Evolutionary conservation across 2,329 filamentous ascomycete genomes (phyloP).

Genomic region (Exserohilum rostratum): DNA sequence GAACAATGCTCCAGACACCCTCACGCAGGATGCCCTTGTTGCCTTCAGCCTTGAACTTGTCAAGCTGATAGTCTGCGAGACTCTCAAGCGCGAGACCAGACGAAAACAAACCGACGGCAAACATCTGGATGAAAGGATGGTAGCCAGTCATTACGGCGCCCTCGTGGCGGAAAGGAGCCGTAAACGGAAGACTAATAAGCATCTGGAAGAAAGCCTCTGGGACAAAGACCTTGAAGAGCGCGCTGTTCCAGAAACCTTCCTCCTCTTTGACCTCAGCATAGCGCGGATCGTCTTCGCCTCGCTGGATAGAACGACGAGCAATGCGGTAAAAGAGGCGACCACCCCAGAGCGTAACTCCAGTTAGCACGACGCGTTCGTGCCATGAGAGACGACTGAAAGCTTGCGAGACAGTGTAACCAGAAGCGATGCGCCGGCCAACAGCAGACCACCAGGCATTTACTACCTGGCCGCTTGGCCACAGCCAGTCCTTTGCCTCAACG

Average conservation of each 20-base stretch:
- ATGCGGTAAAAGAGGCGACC: slow-evolving; percentile 62
- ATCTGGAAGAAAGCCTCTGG: slow-evolving; percentile 65
- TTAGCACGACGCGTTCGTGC: slow-evolving; percentile 62
- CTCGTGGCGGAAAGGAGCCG: slow-evolving; percentile 59
- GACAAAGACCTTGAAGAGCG: slow-evolving; percentile 60
- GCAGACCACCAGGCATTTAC: slow-evolving; percentile 67
- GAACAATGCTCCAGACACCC: slow-evolving; percentile 67
- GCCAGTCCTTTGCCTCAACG: slow-evolving; percentile 66
- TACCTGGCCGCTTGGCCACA: slow-evolving; percentile 63
- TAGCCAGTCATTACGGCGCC: slow-evolving; percentile 46
- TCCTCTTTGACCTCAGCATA: slow-evolving; percentile 61
- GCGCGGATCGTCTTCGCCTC: slow-evolving; percentile 62
- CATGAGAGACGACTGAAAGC: slow-evolving; percentile 59
- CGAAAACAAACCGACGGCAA: slow-evolving; percentile 61
- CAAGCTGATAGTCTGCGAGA: slow-evolving; percentile 63
- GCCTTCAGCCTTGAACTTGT: slow-evolving; percentile 55
- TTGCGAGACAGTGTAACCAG: slow-evolving; percentile 54
- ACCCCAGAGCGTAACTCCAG: slow-evolving; percentile 65
- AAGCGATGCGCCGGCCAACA: slow-evolving; percentile 58
- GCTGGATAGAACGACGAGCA: slow-evolving; percentile 54
- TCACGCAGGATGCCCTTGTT: slow-evolving; percentile 56
- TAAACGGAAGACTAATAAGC: slow-evolving; percentile 63
- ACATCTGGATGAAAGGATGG: slow-evolving; percentile 45
- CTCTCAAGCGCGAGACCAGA: slow-evolving; percentile 63
- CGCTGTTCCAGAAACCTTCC: slow-evolving; percentile 63